Evolutionary conservation across 345 rosid species (phyloP).

Genomic region (Gossypium rotundifolium): DNA sequence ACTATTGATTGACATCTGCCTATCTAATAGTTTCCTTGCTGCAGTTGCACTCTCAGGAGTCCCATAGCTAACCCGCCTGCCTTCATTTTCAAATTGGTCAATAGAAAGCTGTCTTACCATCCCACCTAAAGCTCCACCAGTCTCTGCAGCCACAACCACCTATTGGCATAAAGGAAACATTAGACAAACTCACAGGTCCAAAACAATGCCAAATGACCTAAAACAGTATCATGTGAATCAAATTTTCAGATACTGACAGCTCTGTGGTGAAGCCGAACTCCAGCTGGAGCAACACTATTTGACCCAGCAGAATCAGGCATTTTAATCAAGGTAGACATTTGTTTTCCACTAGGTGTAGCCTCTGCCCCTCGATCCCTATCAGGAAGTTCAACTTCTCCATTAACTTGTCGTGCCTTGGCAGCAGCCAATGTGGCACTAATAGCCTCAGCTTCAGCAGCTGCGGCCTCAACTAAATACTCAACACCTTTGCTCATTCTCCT

Average conservation of each 20-base stretch:
- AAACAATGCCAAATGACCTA: background rate
- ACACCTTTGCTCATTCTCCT: slow-evolving; percentile 93
- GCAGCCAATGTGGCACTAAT: slow-evolving; percentile 96
- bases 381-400: slow-evolving; percentile 84
- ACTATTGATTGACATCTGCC: slow-evolving; percentile 92
- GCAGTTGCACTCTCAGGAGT: slow-evolving; percentile 92
- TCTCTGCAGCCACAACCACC: slow-evolving; percentile 98
- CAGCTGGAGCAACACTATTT: slow-evolving; percentile 56
- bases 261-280: slow-evolving; percentile 92
- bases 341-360: slow-evolving; percentile 94
- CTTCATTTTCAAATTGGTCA: slow-evolving; percentile 97
- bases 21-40: slow-evolving; percentile 90
- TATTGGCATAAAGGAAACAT: slow-evolving; percentile 22
- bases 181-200: background rate
- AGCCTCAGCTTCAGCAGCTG: slow-evolving; percentile 99
- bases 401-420: slow-evolving; percentile 90
- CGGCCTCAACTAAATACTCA: slow-evolving; percentile 92
- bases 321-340: slow-evolving; percentile 56
- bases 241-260: slow-evolving; percentile 54
- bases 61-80: slow-evolving; percentile 93
- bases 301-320: slow-evolving; percentile 61
- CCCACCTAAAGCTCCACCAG: slow-evolving; percentile 97
- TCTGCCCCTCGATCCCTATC: slow-evolving; percentile 85
- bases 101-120: slow-evolving; percentile 95
- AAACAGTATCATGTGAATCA: background rate